Conservation (phyloP, 441 rosid species). For the Corymbia citriodora region DNA sequence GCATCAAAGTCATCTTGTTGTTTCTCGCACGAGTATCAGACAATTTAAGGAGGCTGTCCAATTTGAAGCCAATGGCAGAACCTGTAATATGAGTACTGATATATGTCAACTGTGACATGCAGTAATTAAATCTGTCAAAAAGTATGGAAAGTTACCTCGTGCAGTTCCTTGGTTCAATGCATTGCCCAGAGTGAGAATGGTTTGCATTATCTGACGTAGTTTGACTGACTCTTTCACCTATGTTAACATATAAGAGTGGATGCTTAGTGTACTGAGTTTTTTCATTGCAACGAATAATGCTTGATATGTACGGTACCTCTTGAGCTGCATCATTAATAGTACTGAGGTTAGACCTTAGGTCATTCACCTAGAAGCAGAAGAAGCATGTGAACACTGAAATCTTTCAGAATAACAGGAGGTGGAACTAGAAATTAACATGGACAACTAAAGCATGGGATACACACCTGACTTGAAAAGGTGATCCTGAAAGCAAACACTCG, state of each 20-base stretch:
- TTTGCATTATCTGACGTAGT: constrained; percentile 97
- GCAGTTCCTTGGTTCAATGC: constrained; percentile 99
- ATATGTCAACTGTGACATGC: neutral
- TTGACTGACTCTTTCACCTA: constrained; percentile 92
- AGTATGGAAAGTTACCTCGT: constrained; percentile 47
- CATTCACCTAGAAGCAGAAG: constrained; percentile 57
- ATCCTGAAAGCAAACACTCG: constrained; percentile 93
- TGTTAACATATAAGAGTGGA: constrained; percentile 10
- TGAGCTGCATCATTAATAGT: constrained; percentile 61
- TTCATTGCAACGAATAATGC: constrained; percentile 3
- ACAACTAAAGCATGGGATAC: neutral
- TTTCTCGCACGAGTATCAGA: constrained; percentile 98
- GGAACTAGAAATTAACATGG: neutral
- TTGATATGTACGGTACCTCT: constrained; percentile 50
- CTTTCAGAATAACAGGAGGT: neutral
- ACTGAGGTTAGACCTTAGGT: constrained; percentile 62
- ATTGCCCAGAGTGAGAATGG: constrained; percentile 89
- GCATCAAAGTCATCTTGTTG: constrained; percentile 96
- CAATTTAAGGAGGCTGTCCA: constrained; percentile 94
- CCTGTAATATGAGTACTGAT: constrained; percentile 37
- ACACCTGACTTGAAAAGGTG: constrained; percentile 87
- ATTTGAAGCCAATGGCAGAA: constrained; percentile 93
- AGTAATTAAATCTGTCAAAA: neutral
- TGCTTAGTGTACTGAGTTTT: constrained; percentile 5
- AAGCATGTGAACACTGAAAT: constrained; percentile 7